Base-by-base conservation (phyloP, 345 rosid species). In the Pistacia integerrima region DNA sequence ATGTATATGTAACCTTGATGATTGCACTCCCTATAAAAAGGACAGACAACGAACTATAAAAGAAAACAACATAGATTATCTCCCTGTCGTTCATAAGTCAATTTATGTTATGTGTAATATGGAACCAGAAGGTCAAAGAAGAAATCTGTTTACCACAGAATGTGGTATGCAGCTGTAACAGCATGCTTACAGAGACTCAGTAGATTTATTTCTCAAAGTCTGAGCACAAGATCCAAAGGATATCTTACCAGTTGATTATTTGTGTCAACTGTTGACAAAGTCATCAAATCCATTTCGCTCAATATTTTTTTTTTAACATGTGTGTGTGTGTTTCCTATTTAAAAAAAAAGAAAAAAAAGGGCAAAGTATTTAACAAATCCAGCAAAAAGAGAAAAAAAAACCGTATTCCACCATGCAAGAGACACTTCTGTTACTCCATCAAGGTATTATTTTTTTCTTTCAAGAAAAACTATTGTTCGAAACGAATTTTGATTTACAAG, bases 101-200 rank as follows among this genome's bases (percentile, higher is more conserved):
- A 30, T n/a, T 41, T n/a, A 65, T 18, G 16, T 18, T 64, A n/a
- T 41, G 73, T 10, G 28, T 14, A 69, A 35, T 17, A 52, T 54
- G 35, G 73, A 54, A 18, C 62, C 46, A 56, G 33, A 11, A 71
- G 36, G 64, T 56, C 63, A 62, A 56, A 55, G 17, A 70, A 55
- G 35, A 56, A 70, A 56, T 11, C 16, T 13, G 13, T 51, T 65
- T 9, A n/a, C 52, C 41, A 41, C 25, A n/a, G 52, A 65, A 65
- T 38, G 28, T 14, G 12, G 13, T 0, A 66, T 66, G 46, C 46
- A 41, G 36, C 3, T 4, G 30, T 25, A 61, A 61, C 17, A 5
- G 30, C 30, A 28, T 16, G 64, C 16, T 61, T 10, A 61, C 18
- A 28, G 2, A 25, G 64, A 14, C 33, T 28, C 33, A 22, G 13